Percentiles rank a stretch among this genome's conserved stretches.
These are phyloP conservation scores for Xylariomycetidae sp. DNA, from an alignment of 2,329 filamentous ascomycete species.

Conservation along the genomic window DNA sequence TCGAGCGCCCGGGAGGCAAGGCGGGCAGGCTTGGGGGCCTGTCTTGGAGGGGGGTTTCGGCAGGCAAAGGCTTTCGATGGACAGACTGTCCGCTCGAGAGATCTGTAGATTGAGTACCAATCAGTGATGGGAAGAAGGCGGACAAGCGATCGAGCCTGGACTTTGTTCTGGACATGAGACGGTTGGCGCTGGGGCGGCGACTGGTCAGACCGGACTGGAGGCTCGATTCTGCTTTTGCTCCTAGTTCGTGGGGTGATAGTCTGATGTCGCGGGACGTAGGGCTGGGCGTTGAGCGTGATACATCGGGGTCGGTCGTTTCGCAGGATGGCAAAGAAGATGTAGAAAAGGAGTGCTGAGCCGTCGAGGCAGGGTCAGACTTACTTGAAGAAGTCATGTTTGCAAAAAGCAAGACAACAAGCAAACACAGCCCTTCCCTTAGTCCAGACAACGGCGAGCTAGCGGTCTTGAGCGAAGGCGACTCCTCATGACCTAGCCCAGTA, in stretches of 20 bases:
- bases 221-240: neutral
- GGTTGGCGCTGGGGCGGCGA: conserved; percentile 1
- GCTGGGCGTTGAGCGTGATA: neutral
- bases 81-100: conserved; percentile 8
- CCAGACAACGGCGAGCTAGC: too few relatives aligned
- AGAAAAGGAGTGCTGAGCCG: neutral
- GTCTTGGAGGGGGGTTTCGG: conserved; percentile 14
- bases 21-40: too few relatives aligned
- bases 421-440: too few relatives aligned
- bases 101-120: conserved; percentile 19
- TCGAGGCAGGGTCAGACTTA: conserved; percentile 2
- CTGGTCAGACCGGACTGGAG: neutral
- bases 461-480: too few relatives aligned
- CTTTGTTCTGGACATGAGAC: conserved; percentile 13
- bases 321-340: neutral
- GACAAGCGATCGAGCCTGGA: conserved; percentile 25
- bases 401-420: neutral
- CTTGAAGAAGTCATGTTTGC: conserved; percentile 3
- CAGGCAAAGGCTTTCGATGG: conserved; percentile 23
- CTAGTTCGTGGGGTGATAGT: neutral
- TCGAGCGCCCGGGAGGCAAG: conserved; percentile 4
- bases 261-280: neutral
- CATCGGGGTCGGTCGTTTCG: neutral
- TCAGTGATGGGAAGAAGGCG: conserved; percentile 28
- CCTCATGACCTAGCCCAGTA: too few relatives aligned